phyloP scores from a whole-genome alignment of 1,284 basidiomycete genomes.

The Cutaneotrichosporon mucoides region DNA sequence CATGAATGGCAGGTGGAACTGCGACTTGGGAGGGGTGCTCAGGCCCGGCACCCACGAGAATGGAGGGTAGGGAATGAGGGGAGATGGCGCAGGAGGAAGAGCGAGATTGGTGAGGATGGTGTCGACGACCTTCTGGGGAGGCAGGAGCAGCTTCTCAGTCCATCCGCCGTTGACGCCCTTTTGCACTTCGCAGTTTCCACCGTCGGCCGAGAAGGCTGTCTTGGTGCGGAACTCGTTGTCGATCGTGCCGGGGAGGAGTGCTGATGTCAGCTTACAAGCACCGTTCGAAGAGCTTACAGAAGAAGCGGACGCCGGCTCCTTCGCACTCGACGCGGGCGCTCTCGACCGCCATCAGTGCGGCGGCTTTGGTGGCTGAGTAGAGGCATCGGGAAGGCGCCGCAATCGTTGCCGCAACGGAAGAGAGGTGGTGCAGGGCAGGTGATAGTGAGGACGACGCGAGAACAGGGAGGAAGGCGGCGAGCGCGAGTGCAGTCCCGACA shows the following conservation, averaged over 20 bases:
- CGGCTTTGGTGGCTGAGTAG: conserved; percentile 79
- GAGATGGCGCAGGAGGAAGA: conserved; percentile 30
- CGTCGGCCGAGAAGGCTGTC: conserved; percentile 55
- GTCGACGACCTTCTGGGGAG: conserved; percentile 34
- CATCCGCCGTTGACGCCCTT: conserved; percentile 33
- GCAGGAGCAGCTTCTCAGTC: conserved; percentile 35
- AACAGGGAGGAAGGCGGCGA: conserved; percentile 61
- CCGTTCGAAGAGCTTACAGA: conserved; percentile 30
- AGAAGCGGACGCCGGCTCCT: conserved; percentile 47
- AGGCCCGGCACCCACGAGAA: conserved; percentile 34
- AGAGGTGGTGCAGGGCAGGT: conserved; percentile 74
- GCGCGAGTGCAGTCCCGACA: conserved; percentile 51
- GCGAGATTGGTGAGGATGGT: conserved; percentile 42
- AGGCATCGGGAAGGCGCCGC: conserved; percentile 81
- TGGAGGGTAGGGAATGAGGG: conserved; percentile 42
- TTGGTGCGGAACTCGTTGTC: conserved; percentile 75
- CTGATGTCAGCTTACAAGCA: conserved; percentile 13
- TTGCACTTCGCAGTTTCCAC: conserved; percentile 27
- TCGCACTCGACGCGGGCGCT: conserved; percentile 60
- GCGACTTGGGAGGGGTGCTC: conserved; percentile 30
- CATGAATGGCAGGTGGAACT: conserved; percentile 41
- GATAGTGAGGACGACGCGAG: conserved; percentile 63
- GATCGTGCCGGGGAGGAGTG: conserved; percentile 49
- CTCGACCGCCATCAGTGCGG: conserved; percentile 69
- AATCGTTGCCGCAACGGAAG: conserved; percentile 72